Evolutionary conservation across 805 yeast species (phyloP).

Genomic region (Yamadazyma tumulicola): DNA sequence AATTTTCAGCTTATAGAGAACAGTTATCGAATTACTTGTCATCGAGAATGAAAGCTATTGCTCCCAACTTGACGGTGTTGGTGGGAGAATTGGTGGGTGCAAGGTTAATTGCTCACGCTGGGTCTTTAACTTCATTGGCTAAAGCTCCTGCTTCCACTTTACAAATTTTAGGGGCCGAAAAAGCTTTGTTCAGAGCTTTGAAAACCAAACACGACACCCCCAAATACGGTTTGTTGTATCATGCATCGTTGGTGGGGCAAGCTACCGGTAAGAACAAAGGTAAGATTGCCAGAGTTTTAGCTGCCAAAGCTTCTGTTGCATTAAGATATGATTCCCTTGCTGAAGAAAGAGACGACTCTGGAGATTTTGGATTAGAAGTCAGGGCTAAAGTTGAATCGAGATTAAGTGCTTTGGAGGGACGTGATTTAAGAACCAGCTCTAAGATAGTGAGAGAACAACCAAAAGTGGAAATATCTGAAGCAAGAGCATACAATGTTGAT

Average conservation of each 20-base stretch:
- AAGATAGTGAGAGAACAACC: conserved; percentile 77
- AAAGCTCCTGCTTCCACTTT: conserved; percentile 99
- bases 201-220: conserved; percentile 99
- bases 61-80: conserved; percentile 92
- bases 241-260: conserved; percentile 95
- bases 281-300: conserved; percentile 96
- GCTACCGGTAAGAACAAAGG: conserved; percentile 98
- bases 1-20: conserved; percentile 94
- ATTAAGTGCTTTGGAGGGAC: conserved; percentile 92
- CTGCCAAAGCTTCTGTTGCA: conserved; percentile 97
- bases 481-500: conserved; percentile 89
- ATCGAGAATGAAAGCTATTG: conserved; percentile 97
- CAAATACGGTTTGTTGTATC: conserved; percentile 94
- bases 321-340: conserved; percentile 94
- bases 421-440: conserved; percentile 88
- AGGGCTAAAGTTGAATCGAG: conserved; percentile 93
- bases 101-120: conserved; percentile 95
- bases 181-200: conserved; percentile 96
- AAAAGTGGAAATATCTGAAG: conserved; percentile 82
- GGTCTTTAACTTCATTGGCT: conserved; percentile 89
- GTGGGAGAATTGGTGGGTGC: conserved; percentile 99
- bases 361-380: conserved; percentile 87
- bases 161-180: conserved; percentile 98
- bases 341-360: conserved; percentile 94
- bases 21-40: conserved; percentile 87